phyloP scores from a whole-genome alignment of 306 rosid species.

The Castanea crenata region DNA sequence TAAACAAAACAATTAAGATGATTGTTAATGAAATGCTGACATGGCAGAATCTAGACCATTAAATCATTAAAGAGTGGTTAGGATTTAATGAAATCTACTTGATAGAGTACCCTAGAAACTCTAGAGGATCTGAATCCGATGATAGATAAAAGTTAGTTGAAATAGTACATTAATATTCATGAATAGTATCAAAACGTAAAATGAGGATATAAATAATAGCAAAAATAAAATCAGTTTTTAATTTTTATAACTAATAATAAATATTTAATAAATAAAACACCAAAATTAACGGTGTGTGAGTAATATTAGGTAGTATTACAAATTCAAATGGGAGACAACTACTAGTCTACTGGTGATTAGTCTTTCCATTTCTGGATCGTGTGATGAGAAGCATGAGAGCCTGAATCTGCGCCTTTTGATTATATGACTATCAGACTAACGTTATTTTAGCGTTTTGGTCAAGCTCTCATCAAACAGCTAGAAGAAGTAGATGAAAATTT shows the following conservation, averaged over 20 bases:
- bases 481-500: constrained; percentile 1
- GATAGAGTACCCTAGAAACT: too few species aligned
- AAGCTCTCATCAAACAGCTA: neutral
- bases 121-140: too few species aligned
- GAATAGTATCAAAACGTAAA: rapidly evolving
- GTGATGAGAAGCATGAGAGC: constrained; percentile 12
- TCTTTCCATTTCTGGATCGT: constrained; percentile 21
- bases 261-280: neutral
- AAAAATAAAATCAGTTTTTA: too few species aligned
- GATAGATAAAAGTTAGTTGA: rapidly evolving
- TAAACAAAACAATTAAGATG: too few species aligned
- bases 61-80: too few species aligned
- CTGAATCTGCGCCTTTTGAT: constrained; percentile 20
- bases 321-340: too few species aligned
- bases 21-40: too few species aligned
- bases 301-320: neutral
- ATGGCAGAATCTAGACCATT: too few species aligned
- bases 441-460: neutral
- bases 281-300: constrained; percentile 25
- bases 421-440: neutral
- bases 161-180: rapidly evolving
- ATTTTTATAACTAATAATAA: too few species aligned
- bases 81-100: too few species aligned
- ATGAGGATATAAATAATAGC: rapidly evolving
- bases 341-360: too few species aligned